These are phyloP conservation scores for Musa troglodytarum DNA, from an alignment of 176 grass and related monocot species.

Conservation along the genomic window DNA sequence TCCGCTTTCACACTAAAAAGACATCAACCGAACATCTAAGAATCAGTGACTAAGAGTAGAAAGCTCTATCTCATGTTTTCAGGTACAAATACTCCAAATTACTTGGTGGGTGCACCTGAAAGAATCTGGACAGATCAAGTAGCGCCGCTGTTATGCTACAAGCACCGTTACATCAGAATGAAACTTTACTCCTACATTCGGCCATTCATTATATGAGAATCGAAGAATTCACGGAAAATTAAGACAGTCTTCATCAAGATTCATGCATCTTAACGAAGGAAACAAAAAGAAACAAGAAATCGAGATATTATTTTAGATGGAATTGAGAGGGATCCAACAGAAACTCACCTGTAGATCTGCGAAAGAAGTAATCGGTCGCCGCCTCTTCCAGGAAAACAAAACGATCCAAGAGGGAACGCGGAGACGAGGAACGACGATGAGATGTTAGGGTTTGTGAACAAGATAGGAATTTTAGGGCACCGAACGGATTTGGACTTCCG, in stretches of 20 bases:
- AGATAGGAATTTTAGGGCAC: neutral
- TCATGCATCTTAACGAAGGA: neutral
- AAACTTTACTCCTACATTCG: neutral
- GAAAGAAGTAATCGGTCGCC: neutral
- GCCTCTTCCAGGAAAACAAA: neutral
- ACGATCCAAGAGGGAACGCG: neutral
- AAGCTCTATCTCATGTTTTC: neutral
- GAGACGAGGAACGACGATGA: neutral
- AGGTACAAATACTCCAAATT: neutral
- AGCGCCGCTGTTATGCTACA: neutral
- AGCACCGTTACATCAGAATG: neutral
- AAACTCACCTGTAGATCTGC: conserved; percentile 5
- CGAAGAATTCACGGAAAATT: neutral
- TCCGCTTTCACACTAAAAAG: neutral
- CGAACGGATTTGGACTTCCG: neutral
- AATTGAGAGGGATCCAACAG: neutral
- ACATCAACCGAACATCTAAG: neutral
- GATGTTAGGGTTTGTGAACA: neutral
- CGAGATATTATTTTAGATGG: neutral
- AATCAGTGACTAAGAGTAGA: neutral
- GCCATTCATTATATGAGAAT: neutral
- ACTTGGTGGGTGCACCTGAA: neutral
- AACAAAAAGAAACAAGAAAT: neutral
- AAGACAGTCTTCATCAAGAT: neutral
- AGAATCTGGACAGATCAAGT: neutral